Base-by-base conservation (phyloP, 2,329 filamentous ascomycete genomes). In the Aspergillus sp. region DNA sequence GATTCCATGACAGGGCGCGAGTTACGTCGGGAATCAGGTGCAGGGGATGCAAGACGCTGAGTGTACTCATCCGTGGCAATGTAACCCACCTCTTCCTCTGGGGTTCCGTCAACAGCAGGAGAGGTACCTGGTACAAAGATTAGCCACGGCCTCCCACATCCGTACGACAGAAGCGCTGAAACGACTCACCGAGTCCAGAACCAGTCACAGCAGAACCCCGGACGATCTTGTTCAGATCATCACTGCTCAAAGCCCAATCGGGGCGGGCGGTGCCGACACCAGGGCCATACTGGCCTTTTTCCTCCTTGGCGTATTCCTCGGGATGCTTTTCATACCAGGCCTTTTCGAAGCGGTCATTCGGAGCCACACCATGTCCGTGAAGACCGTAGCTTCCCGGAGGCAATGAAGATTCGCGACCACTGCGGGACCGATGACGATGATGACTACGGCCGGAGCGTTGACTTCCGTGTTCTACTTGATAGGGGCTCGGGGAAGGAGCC, bases 251-350 rank as follows among this genome's bases (percentile, higher is more conserved):
- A 51, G 91, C 89, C 76, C 88, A 95, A 67, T 94, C 88, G 34
- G 82, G 82, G 46, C 84, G 78, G 25, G 81, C 81, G 46, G 80
- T 81, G 51, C 80, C 78, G 54, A 84, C 78, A 31, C 79, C 80
- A 38, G 80, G 78, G 48, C 78, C 81, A 64, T 88, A 87, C 58
- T 82, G 80, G 40, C 81, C 84, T 59, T 85, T 82, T 67, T 92
- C 89, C 71, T 93, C 90, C 68, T 88, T 85, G 50, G 83, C 80
- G 25, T 88, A 78, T 60, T 83, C 82, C 42, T 97, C 89, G 0
- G 93, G 93, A 65, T 96, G 91, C 74, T 94, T 97, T 64, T 91
- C 85, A 67, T 94, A 95, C 82, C 96, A 97, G 21, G 89, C 88
- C 75, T 89, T 89, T 64, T 96, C 91, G 38, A 97, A 89, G 67